Percentiles rank a stretch among this genome's conserved stretches.
Evolutionary conservation across 169 alveolate genomes (phyloP).

Genomic region (Eimeria acervulina): DNA sequence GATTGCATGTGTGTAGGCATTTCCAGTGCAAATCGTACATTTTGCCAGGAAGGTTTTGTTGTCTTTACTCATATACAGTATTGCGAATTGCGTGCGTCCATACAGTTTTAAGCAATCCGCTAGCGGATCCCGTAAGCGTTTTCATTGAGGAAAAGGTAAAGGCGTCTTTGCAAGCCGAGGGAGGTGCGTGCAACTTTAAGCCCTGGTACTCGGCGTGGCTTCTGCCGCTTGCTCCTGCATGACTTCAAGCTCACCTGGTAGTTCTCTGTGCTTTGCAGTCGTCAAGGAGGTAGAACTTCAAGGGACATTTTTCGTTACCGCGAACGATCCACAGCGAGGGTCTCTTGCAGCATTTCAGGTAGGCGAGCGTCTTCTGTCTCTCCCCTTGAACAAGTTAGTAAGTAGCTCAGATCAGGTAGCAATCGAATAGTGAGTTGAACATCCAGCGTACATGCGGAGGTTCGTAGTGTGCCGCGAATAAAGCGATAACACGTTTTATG

Average conservation of each 20-base stretch:
- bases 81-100: not conserved
- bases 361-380: not conserved
- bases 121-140: slow-evolving; percentile 79
- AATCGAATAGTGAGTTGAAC: not conserved
- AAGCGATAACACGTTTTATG: not conserved
- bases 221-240: not conserved
- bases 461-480: not conserved
- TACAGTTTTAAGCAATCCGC: slow-evolving; percentile 65
- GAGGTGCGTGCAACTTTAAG: slow-evolving; percentile 63
- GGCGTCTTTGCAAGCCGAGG: slow-evolving; percentile 81
- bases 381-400: not conserved
- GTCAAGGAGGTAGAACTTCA: slow-evolving; percentile 77
- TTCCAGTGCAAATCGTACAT: not conserved
- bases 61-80: not conserved
- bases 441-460: not conserved
- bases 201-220: too few species aligned
- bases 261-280: not conserved
- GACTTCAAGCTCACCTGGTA: not conserved
- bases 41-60: not conserved
- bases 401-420: not conserved
- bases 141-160: slow-evolving; percentile 77
- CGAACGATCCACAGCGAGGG: slow-evolving; percentile 84
- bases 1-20: not conserved
- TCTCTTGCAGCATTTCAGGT: slow-evolving; percentile 85
- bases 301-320: slow-evolving; percentile 83